Evolutionary conservation across 2,329 filamentous ascomycete species (phyloP).

Genomic region (Metarhizium rileyi): DNA sequence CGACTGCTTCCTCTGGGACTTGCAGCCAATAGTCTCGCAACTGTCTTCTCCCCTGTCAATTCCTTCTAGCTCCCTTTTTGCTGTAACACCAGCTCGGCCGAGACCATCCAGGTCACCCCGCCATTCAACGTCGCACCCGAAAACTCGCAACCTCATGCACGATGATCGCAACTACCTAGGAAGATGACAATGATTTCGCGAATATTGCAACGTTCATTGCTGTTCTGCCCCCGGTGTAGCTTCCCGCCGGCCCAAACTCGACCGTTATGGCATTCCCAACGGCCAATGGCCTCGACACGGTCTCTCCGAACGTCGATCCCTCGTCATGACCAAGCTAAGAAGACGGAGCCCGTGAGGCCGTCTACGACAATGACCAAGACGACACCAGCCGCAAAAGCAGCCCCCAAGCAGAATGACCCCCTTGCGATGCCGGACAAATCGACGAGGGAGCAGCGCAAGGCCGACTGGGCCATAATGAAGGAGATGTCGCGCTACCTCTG

Average conservation of each 20-base stretch:
- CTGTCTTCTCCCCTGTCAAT: neutral
- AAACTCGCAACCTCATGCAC: neutral
- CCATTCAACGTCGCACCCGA: neutral
- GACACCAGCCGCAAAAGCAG: slow-evolving; percentile 8
- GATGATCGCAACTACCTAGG: neutral
- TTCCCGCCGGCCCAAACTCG: slow-evolving; percentile 15
- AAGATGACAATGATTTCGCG: slow-evolving; percentile 25
- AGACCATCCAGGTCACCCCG: neutral
- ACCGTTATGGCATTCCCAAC: slow-evolving; percentile 20
- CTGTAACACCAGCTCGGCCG: neutral
- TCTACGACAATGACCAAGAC: slow-evolving; percentile 3
- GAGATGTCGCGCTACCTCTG: slow-evolving; percentile 95
- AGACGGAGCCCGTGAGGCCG: slow-evolving; percentile 4
- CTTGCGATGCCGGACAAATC: slow-evolving; percentile 33
- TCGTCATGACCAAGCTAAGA: slow-evolving; percentile 17
- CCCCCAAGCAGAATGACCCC: slow-evolving; percentile 19
- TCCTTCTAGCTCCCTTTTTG: neutral
- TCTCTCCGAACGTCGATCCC: slow-evolving; percentile 23
- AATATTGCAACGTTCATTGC: slow-evolving; percentile 22
- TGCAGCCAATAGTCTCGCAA: neutral
- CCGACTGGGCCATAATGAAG: slow-evolving; percentile 97
- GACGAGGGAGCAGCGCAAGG: slow-evolving; percentile 83
- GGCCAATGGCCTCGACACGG: slow-evolving; percentile 15
- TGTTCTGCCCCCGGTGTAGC: slow-evolving; percentile 22
- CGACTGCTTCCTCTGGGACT: too few species aligned